Conservation (phyloP, 192 early-diverging fungal genomes). For the Backusella psychrophila region DNA sequence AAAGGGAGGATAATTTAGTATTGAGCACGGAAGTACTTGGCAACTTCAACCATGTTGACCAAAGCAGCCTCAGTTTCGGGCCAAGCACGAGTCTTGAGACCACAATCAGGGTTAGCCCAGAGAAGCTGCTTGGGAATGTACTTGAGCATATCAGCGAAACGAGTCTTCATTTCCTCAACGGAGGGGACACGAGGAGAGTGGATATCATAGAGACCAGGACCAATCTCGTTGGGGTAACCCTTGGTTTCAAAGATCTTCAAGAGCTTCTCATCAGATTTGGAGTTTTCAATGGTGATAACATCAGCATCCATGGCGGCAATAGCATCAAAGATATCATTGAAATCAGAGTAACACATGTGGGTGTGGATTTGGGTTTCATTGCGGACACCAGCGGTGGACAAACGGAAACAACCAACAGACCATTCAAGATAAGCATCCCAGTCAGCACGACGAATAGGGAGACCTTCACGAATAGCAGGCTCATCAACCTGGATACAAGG, state of each 20-base stretch:
- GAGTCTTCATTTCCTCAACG: slow-evolving; percentile 82
- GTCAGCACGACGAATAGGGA: slow-evolving; percentile 86
- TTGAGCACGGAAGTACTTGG: slow-evolving; percentile 59
- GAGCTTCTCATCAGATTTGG: slow-evolving; percentile 96
- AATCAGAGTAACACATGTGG: slow-evolving; percentile 99
- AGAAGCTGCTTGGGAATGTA: slow-evolving; percentile 78
- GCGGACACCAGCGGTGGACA: slow-evolving; percentile 82
- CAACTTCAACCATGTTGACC: slow-evolving; percentile 83
- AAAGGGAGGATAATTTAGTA: neutral
- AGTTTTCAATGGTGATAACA: slow-evolving; percentile 98
- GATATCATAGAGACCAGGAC: slow-evolving; percentile 98
- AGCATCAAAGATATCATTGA: slow-evolving; percentile 96
- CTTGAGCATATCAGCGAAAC: slow-evolving; percentile 79
- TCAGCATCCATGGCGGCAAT: slow-evolving; percentile 94
- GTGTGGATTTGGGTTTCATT: slow-evolving; percentile 95
- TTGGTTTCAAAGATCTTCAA: slow-evolving; percentile 81
- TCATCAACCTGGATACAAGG: slow-evolving; percentile 97
- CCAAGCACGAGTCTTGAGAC: slow-evolving; percentile 97
- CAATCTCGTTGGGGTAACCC: slow-evolving; percentile 87
- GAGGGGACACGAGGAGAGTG: slow-evolving; percentile 97
- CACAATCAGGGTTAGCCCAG: slow-evolving; percentile 99
- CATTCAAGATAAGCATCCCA: slow-evolving; percentile 92
- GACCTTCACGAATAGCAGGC: slow-evolving; percentile 98
- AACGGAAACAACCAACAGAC: slow-evolving; percentile 92
- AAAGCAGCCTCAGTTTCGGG: slow-evolving; percentile 85